These are phyloP conservation scores for Cercospora janseana DNA, from an alignment of 2,329 filamentous ascomycete species.

Conservation along the genomic window DNA sequence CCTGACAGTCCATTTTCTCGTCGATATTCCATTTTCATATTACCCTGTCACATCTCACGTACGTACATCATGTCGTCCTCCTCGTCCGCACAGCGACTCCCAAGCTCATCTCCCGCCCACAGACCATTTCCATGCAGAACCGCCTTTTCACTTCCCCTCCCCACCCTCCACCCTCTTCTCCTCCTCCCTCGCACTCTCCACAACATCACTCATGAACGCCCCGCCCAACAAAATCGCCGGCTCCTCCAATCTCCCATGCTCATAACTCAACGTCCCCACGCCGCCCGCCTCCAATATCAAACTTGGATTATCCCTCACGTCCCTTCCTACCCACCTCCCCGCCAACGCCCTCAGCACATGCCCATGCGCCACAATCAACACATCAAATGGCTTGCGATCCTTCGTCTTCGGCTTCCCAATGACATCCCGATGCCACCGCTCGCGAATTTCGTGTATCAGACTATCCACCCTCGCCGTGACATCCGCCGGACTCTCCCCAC, in stretches of 20 bases:
- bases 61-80: no score
- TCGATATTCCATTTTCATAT: no score
- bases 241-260: constrained; percentile 51
- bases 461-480: constrained; percentile 70
- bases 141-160: neutral
- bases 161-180: neutral
- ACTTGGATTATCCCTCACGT: constrained; percentile 70
- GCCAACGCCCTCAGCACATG: constrained; percentile 87
- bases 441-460: constrained; percentile 71
- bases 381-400: constrained; percentile 49
- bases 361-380: constrained; percentile 82
- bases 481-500: constrained; percentile 68
- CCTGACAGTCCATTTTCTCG: no score
- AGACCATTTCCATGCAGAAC: neutral
- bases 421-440: constrained; percentile 42
- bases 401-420: constrained; percentile 54
- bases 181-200: constrained; percentile 41
- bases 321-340: constrained; percentile 76
- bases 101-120: neutral
- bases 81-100: no score
- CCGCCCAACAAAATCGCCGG: constrained; percentile 53
- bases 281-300: constrained; percentile 72
- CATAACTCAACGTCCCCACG: constrained; percentile 53
- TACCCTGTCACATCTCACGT: no score
- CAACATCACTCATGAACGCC: constrained; percentile 52